A percentile compares a stretch with the other conserved stretches of the same genome.
phyloP scores from a whole-genome alignment of 202 grass and related monocot species.

The Bolboschoenoplectus hybrid region DNA sequence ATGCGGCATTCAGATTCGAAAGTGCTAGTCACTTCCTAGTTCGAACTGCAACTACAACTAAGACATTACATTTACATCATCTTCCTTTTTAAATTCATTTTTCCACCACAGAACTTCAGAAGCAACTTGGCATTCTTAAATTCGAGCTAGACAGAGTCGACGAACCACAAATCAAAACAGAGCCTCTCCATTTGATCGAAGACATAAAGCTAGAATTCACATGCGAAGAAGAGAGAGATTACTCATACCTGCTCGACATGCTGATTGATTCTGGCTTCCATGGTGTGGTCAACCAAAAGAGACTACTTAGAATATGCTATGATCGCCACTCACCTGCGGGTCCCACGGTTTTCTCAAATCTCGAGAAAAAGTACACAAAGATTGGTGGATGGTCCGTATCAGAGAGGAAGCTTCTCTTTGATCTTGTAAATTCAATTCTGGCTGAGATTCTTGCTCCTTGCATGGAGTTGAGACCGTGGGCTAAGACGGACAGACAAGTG shows the following conservation, averaged over 20 bases:
- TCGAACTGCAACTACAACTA: neutral
- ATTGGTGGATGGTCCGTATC: conserved; percentile 54
- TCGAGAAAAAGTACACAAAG: conserved; percentile 68
- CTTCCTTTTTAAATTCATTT: conserved; percentile 24
- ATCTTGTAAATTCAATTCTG: conserved; percentile 65
- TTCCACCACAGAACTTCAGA: conserved; percentile 47
- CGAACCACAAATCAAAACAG: neutral
- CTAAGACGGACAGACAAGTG: conserved; percentile 37
- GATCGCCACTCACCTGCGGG: conserved; percentile 48
- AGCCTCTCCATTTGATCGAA: conserved; percentile 51
- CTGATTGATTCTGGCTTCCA: conserved; percentile 75
- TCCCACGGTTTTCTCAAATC: conserved; percentile 58
- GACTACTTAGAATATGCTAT: conserved; percentile 56
- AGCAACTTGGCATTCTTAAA: conserved; percentile 37
- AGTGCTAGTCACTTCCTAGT: neutral
- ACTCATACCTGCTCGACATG: conserved; percentile 69
- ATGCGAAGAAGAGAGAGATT: conserved; percentile 83
- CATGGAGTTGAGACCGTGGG: conserved; percentile 61
- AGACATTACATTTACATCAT: neutral
- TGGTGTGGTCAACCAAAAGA: conserved; percentile 37
- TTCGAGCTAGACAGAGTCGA: conserved; percentile 33
- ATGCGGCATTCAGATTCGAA: neutral
- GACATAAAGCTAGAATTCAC: conserved; percentile 55
- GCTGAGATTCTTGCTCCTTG: conserved; percentile 55
- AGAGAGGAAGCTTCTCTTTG: conserved; percentile 76